Percentiles rank a stretch among this genome's conserved stretches.
phyloP scores from a whole-genome alignment of 2,329 filamentous ascomycete species.

The Pseudophaeomoniella oleicola region DNA sequence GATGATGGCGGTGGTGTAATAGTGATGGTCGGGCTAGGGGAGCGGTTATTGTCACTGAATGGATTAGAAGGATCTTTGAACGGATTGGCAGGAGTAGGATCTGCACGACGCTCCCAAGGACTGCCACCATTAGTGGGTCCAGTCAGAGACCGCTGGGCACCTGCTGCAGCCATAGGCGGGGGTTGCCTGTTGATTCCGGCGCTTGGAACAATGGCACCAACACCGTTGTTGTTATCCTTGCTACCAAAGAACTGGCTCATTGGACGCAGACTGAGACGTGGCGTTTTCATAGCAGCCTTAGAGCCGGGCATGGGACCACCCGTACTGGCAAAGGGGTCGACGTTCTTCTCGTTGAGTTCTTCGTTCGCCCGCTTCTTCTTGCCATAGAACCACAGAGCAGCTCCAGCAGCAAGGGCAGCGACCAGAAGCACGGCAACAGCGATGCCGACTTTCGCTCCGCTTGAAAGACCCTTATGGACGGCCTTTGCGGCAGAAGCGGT shows the following conservation, averaged over 20 bases:
- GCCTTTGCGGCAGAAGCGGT: slow-evolving; percentile 6
- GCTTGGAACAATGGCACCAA: too few relatives aligned
- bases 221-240: slow-evolving; percentile 12
- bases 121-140: slow-evolving; percentile 11
- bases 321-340: slow-evolving; percentile 12
- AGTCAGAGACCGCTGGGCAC: slow-evolving; percentile 19
- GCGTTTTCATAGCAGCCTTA: slow-evolving; percentile 37
- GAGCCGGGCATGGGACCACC: slow-evolving; percentile 16
- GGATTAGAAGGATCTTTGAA: slow-evolving; percentile 50
- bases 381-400: slow-evolving; percentile 58
- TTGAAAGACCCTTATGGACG: slow-evolving; percentile 22
- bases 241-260: slow-evolving; percentile 68
- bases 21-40: slow-evolving; percentile 15
- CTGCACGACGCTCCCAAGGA: slow-evolving; percentile 9
- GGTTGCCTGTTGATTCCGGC: slow-evolving; percentile 10
- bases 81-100: slow-evolving; percentile 23
- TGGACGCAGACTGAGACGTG: slow-evolving; percentile 72
- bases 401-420: slow-evolving; percentile 49
- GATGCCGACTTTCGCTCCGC: slow-evolving; percentile 59
- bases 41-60: slow-evolving; percentile 50
- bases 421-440: slow-evolving; percentile 66
- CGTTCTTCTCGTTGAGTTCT: slow-evolving; percentile 49
- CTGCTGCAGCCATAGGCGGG: slow-evolving; percentile 6
- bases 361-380: slow-evolving; percentile 51
- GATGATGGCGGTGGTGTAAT: slow-evolving; percentile 5